Evolutionary conservation across 2,329 filamentous ascomycete genomes (phyloP), one percentile per base, ranked within the genome.

Genomic region (Colletotrichum filicis): DNA sequence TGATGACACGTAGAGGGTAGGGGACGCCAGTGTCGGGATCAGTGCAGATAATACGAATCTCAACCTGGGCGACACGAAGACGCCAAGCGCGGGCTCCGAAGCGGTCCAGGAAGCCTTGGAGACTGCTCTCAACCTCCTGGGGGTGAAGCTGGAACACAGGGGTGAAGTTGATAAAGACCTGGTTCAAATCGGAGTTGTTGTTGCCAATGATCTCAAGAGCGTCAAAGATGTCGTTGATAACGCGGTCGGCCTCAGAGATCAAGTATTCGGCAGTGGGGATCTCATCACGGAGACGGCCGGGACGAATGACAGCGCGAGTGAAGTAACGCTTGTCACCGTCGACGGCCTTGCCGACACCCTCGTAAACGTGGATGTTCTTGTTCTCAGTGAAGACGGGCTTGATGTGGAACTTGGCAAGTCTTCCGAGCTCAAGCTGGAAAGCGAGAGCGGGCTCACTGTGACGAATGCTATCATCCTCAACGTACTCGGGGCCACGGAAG

Each of bases 111-210:
- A 99, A 99, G 68, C 95, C 95, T 80, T 93, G 95, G 28, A 99
- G 91, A 35, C 95, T 96, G 83, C 97, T 91, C 85, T 98, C 95
- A 19, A 99, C 95, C 85, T 98, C 95, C 73, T 91, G 87, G 4
- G 97, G 95, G 79, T 95, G 89, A 61, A 99, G 91, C 82, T 95
- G 94, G 92, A 99, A 98, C 72, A 98, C 94, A 11, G 95, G 95
- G 0, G 95, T 97, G 87, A 99, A 99, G 90, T 99, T 98, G 89
- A 99, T 97, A 88, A 99, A 99, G 89, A 99, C 97, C 87, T 99
- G 97, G 89, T 99, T 99, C 81, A 99, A 90, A 88, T 99, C 97
- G 64, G 97, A 98, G 87, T 97, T 97, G 87, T 98, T 98, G 89
- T 98, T 98, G 81, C 97, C 97, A 80, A 98, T 97, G 79, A 99